Base-by-base conservation (phyloP, 1,139 yeast species). In the Protomyces arabidopsidicola region DNA sequence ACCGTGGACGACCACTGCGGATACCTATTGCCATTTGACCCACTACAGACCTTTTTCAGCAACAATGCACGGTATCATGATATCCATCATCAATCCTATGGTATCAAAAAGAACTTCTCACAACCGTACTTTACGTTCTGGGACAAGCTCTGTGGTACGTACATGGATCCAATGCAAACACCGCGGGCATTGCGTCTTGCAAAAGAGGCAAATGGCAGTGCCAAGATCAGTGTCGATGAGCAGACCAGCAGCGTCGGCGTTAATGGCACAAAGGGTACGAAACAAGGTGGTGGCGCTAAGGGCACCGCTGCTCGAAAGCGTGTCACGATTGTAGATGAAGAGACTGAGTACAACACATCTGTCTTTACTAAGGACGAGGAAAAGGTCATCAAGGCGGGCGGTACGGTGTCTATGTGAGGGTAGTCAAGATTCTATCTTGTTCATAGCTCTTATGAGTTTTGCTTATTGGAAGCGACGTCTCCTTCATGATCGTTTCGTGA, bases 1-100 rank as follows among this genome's bases (percentile, higher is more conserved):
- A 93, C 98, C 0, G 97, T 64, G 27, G 98, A 93, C 75, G 98
- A 93, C 75, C 98, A 93, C 75, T 93, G 98, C 75, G 98, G 98
- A 20, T 93, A 91, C 75, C 84, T 90, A 55, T 78, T 93, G 66
- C 98, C 98, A 18, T 88, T 78, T 74, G 98, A 93, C 74, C 84
- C 91, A 39, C 88, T 93, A 79, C 98, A 93, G 77, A 73, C 84
- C 52, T 65, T 91, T 16, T 93, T 93, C 81, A 98, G 98, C 67
- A 93, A 93, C 77, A 91, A 93, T 72, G 89, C 98, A 12, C 87
- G 90, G 48, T 93, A 90, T 75, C 98, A 93, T 73, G 98, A 93
- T 76, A 90, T 93, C 70, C 98, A 93, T 74, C 98, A 93, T 76
- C 98, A 93, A 78, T 84, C 84, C 70, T 93, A 95, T 82, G 98